Evolutionary conservation across 2,329 filamentous ascomycete species (phyloP), one percentile per base, ranked within the genome.

Genomic region (Zymoseptoria pseudotritici): DNA sequence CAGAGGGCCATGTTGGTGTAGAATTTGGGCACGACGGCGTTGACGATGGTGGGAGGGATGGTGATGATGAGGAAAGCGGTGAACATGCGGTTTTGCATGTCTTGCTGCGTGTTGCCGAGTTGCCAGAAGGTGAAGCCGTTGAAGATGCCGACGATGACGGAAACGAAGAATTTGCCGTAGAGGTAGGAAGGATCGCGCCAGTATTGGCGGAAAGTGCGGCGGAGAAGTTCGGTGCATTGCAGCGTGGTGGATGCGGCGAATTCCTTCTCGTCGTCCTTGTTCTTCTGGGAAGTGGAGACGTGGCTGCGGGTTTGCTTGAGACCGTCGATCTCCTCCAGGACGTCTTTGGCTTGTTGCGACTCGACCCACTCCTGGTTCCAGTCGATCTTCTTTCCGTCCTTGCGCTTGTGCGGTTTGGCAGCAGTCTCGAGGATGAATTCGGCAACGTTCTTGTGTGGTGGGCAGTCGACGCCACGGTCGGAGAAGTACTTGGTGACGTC

Each of bases 71-170:
- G 73, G 55, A 87, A 80, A 62, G 86, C 82, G 21, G 87, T 88
- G 78, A 93, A 92, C 82, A 91, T 86, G 66, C 88, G 83, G 74
- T 89, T 85, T 70, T 91, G 87, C 80, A 91, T 85, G 67, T 88
- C 87, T 13, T 82, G 80, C 54, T 88, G 78, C 0, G 79, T 81
- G 71, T 86, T 79, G 2, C 85, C 86, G 2, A 90, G 80, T 66
- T 86, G 78, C 78, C 82, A 91, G 76, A 90, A 91, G 3, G 88
- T 90, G 75, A 90, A 91, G 21, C 87, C 87, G 74, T 90, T 90
- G 79, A 91, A 90, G 71, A 91, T 84, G 17, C 86, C 88, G 52
- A 89, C 79, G 62, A 90, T 81, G 60, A 90, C 83, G 3, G 85
- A 80, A 36, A 86, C 82, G 73, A 91, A 91, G 24, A 93, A 76